Evolutionary conservation across 257 asterid genomes (phyloP), one percentile per base, ranked within the genome.

Genomic region (Gentiana dahurica): DNA sequence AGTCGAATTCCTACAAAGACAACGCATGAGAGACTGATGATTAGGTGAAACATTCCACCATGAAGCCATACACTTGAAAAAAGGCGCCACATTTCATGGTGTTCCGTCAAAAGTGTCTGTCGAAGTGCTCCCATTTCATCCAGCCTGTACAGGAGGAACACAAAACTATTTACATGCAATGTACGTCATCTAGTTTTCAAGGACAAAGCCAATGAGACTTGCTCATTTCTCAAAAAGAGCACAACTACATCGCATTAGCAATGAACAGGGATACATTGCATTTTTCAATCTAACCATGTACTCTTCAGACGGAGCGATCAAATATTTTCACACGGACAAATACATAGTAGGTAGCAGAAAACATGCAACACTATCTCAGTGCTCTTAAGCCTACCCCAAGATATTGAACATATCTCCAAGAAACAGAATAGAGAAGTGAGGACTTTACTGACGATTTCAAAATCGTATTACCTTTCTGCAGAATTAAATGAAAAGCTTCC

Each of bases 11-110:
- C 95, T 54, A 89, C 86, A 58, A 81, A 86, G 58, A 82, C 54
- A 36, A 84, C 66, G 65, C 90, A 57, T 34, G 81, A 68, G 73
- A 89, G 80, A 61, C 74, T 82, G 65, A 84, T 59, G 71, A 86
- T 55, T 49, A 89, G 77, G 73, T 89, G 97, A 71, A 89, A 74
- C 68, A 90, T 38, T 59, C 96, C 95, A 39, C 85, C 95, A 61
- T 90, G 97, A 72, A 90, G 73, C 77, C 83, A 84, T 24, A 88
- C 76, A 67, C 95, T 86, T 50, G 86, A 65, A 69, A 90, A 79
- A 70, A 84, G 62, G 62, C 93, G 94, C 97, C 96, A 84, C 11
- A 73, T 35, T 36, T 86, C 90, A 59, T 77, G 81, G 69, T 70
- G 77, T 33, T 61, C 69, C 44, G 61, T 63, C 13, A 82, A 55